These are phyloP conservation scores for Nymphaea colorata DNA, from an alignment of 164 flowering plant species.

Conservation along the genomic window DNA sequence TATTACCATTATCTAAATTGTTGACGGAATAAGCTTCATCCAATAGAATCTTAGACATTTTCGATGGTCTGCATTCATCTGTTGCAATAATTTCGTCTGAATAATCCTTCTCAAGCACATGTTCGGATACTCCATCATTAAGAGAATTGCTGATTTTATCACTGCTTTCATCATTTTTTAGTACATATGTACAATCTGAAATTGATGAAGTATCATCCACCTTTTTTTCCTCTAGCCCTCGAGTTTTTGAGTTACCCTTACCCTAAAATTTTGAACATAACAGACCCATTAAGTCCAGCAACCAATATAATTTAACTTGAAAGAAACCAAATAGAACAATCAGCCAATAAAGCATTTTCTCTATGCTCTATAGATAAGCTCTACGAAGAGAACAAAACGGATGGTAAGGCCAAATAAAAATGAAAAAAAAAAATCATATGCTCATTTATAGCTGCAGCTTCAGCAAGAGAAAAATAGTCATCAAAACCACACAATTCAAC, in stretches of 20 bases:
- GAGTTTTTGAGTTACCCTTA: constrained; percentile 14
- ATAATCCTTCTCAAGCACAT: background rate
- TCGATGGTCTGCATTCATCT: constrained; percentile 26
- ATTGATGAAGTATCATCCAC: constrained; percentile 19
- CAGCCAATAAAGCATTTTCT: no score
- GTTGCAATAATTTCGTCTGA: background rate
- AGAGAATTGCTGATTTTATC: constrained; percentile 13
- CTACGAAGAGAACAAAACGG: no score
- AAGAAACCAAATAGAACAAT: no score
- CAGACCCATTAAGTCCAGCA: background rate
- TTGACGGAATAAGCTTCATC: constrained; percentile 16
- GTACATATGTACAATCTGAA: constrained; percentile 17
- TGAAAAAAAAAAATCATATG: no score
- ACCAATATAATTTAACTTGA: no score
- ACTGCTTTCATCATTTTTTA: constrained; percentile 20
- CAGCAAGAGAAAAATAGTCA: no score
- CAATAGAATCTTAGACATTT: constrained; percentile 43
- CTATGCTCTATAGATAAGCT: no score
- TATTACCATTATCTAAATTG: constrained; percentile 26
- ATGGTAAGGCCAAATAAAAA: no score
- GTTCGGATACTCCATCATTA: constrained; percentile 8
- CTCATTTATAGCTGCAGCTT: no score
- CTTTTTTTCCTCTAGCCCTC: constrained; percentile 16
- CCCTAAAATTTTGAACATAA: background rate
- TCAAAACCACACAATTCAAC: no score